Evolutionary conservation across 2,329 filamentous ascomycete species (phyloP).

Genomic region (Thelonectria rubi): DNA sequence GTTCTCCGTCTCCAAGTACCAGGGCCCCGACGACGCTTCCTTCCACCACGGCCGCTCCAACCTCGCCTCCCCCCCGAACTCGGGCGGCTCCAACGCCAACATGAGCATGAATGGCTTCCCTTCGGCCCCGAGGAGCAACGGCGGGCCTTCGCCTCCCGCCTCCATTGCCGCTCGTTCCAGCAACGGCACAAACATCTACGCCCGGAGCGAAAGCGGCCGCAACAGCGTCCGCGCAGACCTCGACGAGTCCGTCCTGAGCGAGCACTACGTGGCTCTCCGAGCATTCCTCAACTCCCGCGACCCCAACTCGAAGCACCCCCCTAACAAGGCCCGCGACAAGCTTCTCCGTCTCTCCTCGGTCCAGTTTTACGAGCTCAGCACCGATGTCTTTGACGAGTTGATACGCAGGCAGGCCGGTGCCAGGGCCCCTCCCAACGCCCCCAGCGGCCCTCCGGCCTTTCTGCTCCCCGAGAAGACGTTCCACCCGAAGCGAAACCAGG

Average conservation of each 20-base stretch:
- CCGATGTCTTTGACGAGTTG: conserved; percentile 96
- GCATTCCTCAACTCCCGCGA: conserved; percentile 80
- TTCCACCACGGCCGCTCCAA: conserved; percentile 65
- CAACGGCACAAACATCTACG: conserved; percentile 76
- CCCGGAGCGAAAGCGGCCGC: conserved; percentile 70
- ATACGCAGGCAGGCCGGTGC: conserved; percentile 80
- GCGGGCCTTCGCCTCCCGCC: conserved; percentile 83
- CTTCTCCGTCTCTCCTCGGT: conserved; percentile 86
- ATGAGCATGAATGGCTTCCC: conserved; percentile 70
- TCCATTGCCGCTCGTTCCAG: conserved; percentile 89
- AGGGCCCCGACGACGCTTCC: conserved; percentile 62
- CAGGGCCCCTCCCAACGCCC: conserved; percentile 61
- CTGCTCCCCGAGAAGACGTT: conserved; percentile 88
- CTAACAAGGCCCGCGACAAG: conserved; percentile 94
- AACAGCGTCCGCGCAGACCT: conserved; percentile 66
- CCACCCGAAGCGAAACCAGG: conserved; percentile 97
- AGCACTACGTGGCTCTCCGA: conserved; percentile 85
- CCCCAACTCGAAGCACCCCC: conserved; percentile 76
- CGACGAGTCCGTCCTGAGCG: conserved; percentile 70
- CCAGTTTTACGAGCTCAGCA: conserved; percentile 97
- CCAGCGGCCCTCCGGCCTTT: conserved; percentile 70
- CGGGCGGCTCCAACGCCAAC: conserved; percentile 65
- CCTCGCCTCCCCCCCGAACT: conserved; percentile 75
- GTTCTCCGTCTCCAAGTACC: conserved; percentile 79
- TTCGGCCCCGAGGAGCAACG: conserved; percentile 63